phyloP scores from a whole-genome alignment of 192 early-diverging fungal species.

The Backusella luteola region DNA sequence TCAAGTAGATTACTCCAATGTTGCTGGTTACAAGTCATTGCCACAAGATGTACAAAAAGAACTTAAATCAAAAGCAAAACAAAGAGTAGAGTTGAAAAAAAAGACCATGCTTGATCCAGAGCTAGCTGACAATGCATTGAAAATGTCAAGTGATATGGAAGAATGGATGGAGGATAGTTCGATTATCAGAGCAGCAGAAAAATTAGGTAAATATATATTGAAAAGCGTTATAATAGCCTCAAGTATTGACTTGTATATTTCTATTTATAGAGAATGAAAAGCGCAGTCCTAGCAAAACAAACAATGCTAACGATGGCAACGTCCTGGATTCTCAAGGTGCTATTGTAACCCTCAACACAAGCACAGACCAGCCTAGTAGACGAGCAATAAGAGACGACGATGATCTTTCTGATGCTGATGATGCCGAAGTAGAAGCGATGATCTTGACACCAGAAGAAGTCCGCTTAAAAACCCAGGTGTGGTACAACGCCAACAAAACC shows the following conservation, averaged over 20 bases:
- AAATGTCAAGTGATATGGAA: constrained; percentile 37
- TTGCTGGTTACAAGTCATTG: background rate
- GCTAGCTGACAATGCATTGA: constrained; percentile 49
- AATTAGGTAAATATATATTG: constrained; percentile 16
- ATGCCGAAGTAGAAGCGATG: constrained; percentile 69
- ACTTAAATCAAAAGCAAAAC: background rate
- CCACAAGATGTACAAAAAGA: background rate
- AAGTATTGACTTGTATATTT: background rate
- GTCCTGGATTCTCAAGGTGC: constrained; percentile 5
- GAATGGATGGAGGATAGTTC: constrained; percentile 31
- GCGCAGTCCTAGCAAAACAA: background rate
- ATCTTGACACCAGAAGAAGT: constrained; percentile 78
- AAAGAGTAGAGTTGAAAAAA: background rate
- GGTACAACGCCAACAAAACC: constrained; percentile 87
- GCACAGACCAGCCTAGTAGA: constrained; percentile 21
- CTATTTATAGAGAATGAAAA: constrained; percentile 19
- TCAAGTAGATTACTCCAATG: background rate
- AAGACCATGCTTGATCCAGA: constrained; percentile 11
- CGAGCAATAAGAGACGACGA: constrained; percentile 9
- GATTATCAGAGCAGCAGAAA: constrained; percentile 31
- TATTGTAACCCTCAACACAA: background rate
- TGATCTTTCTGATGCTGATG: constrained; percentile 61
- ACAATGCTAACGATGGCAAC: background rate
- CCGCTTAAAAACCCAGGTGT: constrained; percentile 74
- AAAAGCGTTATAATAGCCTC: background rate